Percentiles rank a stretch among this genome's conserved stretches.
Conservation (phyloP, 31 red algal genomes). For the Asparagopsis taxiformis region DNA sequence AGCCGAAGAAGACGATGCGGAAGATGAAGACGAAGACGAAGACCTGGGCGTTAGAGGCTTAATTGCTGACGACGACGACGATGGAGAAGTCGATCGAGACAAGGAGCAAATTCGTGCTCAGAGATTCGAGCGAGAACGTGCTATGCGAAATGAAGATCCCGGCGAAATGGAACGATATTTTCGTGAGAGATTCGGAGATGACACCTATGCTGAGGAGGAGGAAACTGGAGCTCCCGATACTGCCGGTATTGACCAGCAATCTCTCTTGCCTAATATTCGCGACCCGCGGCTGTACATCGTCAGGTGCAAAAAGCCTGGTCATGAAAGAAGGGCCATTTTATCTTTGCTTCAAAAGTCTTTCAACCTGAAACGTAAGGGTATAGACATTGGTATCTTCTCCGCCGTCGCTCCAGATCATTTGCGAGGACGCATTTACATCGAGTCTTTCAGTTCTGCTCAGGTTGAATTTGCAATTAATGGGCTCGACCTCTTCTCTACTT, state of each 20-base stretch:
- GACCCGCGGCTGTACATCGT: conserved; percentile 89
- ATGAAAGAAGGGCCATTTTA: conserved; percentile 78
- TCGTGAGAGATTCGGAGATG: conserved; percentile 44
- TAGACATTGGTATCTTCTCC: conserved; percentile 73
- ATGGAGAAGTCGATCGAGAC: conserved; percentile 26
- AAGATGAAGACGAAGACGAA: conserved; percentile 90
- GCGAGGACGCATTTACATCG: conserved; percentile 87
- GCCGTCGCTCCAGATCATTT: conserved; percentile 93
- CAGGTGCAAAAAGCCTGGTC: conserved; percentile 76
- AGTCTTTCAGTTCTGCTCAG: conserved; percentile 65
- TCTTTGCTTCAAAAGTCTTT: conserved; percentile 89
- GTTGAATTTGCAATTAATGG: conserved; percentile 80
- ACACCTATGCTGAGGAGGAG: conserved; percentile 44
- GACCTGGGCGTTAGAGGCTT: conserved; percentile 38
- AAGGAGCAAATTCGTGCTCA: conserved; percentile 62
- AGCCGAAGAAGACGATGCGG: conserved; percentile 86
- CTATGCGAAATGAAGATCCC: conserved; percentile 40
- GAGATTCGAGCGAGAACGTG: conserved; percentile 65
- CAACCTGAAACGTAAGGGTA: conserved; percentile 49
- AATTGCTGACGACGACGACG: conserved; percentile 67
- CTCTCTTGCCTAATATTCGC: conserved; percentile 79
- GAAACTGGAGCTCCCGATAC: conserved; percentile 60
- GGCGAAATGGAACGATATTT: conserved; percentile 67
- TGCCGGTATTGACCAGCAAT: conserved; percentile 83
- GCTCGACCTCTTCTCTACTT: conserved; percentile 68